A percentile compares a stretch with the other conserved stretches of the same genome.
These are phyloP conservation scores for Allomyces macrogynus DNA, from an alignment of 192 early-diverging fungal species.

Conservation along the genomic window DNA sequence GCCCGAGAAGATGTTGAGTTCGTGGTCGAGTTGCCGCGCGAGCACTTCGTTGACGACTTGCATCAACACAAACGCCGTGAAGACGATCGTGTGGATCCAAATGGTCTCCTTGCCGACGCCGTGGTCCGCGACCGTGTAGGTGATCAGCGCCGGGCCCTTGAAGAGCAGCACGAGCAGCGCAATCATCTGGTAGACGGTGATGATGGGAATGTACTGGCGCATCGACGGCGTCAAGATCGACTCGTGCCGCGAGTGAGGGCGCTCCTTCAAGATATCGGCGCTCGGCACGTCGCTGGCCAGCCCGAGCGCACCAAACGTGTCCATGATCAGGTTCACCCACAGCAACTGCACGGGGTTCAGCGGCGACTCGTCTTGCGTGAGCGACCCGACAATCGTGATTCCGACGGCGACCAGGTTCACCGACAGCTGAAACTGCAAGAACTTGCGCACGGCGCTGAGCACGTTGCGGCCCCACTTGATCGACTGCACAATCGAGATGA, in stretches of 20 bases:
- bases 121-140: constrained; percentile 1
- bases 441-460: constrained; percentile 32
- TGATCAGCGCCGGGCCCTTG: not conserved
- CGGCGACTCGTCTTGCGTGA: constrained; percentile 20
- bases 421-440: constrained; percentile 39
- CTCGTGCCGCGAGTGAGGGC: constrained; percentile 24
- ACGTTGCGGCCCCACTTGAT: constrained; percentile 40
- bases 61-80: constrained; percentile 32
- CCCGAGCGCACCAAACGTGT: constrained; percentile 6
- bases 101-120: constrained; percentile 5
- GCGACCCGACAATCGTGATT: constrained; percentile 31
- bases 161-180: constrained; percentile 21
- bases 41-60: constrained; percentile 27
- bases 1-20: constrained; percentile 27
- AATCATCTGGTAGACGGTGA: constrained; percentile 23
- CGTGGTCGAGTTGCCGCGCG: constrained; percentile 28
- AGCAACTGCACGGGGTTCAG: constrained; percentile 34
- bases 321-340: constrained; percentile 43
- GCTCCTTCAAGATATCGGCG: constrained; percentile 26
- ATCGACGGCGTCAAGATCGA: constrained; percentile 20
- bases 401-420: constrained; percentile 34
- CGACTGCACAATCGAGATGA: constrained; percentile 31
- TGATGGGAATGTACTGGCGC: constrained; percentile 25
- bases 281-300: constrained; percentile 35
- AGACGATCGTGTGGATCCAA: constrained; percentile 20